Evolutionary conservation across 306 rosid species (phyloP), one percentile per base, ranked within the genome.

Genomic region (Cajanus cajan): DNA sequence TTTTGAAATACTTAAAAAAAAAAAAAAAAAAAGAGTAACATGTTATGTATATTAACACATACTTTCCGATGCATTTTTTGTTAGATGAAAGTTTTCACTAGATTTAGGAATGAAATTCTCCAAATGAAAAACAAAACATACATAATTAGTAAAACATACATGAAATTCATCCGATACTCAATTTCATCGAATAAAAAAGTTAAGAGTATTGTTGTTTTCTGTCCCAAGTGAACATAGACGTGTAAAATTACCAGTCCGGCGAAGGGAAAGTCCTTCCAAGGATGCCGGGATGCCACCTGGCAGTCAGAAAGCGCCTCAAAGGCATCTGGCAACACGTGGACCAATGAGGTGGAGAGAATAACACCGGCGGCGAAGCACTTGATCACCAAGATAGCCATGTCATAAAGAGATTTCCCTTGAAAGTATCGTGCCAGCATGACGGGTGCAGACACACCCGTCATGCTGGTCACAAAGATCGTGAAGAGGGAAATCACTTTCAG

Each of bases 331-430:
- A 89, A 89, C 7, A 92, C 96, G 88, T 90, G 96, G 84, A 92
- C 96, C 68, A 92, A 83, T 15, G 96, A 92, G 10, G 97, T 93
- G 73, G 94, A 89, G 24, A 93, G 94, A 12, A 93, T 89, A 1
- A 93, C 96, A 0, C 96, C 96, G 8, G 97, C 96, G 12, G 97
- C 97, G 73, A 90, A 93, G 80, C 96, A 93, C 82, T 93, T 90
- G 74, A 90, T 86, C 3, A 88, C 9, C 2, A 93, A 86, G 8
- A 87, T 88, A 0, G 96, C 88, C 40, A 68, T 85, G 57, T 90
- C 92, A 79, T 93, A 93, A 1, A 86, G 76, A 1, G 97, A 90
- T 40, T 85, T 90, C 6, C 96, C 97, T 4, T 88, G 89, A 80
- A 90, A 93, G n/a, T 64, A 85, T 3, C 91, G 86, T 2, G 98